A percentile compares a stretch with the other conserved stretches of the same genome.
phyloP scores from a whole-genome alignment of 83 land plant genomes.

The Picea mariana region DNA sequence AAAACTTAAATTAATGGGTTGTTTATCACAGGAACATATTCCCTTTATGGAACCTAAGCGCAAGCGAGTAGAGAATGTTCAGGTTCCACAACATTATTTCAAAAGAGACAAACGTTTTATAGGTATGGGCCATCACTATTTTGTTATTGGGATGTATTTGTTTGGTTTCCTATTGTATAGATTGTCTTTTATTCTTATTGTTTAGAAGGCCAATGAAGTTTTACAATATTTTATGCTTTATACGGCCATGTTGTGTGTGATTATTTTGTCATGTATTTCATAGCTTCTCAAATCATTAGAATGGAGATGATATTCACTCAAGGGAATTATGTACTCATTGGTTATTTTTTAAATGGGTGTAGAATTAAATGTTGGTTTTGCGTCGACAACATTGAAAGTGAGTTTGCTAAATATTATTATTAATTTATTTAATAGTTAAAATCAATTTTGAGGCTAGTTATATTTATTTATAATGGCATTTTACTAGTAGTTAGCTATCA shows the following conservation, averaged over 20 bases:
- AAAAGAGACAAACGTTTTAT: constrained; percentile 71
- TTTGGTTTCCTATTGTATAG: neutral
- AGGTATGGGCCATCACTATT: constrained; percentile 32
- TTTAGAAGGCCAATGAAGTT: neutral
- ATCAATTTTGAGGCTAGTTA: too few relatives aligned
- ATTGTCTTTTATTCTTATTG: neutral
- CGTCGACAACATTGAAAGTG: constrained; percentile 68
- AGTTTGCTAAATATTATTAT: neutral
- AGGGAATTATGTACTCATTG: neutral
- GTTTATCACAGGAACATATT: constrained; percentile 37
- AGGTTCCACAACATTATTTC: constrained; percentile 40
- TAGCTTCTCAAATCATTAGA: too few relatives aligned
- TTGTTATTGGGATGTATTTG: neutral
- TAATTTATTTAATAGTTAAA: too few relatives aligned
- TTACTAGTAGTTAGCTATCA: too few relatives aligned
- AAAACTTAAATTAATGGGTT: neutral
- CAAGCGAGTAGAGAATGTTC: constrained; percentile 36
- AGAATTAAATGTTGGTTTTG: constrained; percentile 80
- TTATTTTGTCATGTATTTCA: too few relatives aligned
- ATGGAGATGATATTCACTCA: too few relatives aligned
- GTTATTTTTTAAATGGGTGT: constrained; percentile 22
- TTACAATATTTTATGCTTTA: too few relatives aligned
- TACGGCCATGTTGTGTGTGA: too few relatives aligned
- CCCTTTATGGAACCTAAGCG: constrained; percentile 76
- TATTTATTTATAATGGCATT: too few relatives aligned